These are phyloP conservation scores for Kuraishia borneana DNA, from an alignment of 805 yeast genomes.

Conservation along the genomic window DNA sequence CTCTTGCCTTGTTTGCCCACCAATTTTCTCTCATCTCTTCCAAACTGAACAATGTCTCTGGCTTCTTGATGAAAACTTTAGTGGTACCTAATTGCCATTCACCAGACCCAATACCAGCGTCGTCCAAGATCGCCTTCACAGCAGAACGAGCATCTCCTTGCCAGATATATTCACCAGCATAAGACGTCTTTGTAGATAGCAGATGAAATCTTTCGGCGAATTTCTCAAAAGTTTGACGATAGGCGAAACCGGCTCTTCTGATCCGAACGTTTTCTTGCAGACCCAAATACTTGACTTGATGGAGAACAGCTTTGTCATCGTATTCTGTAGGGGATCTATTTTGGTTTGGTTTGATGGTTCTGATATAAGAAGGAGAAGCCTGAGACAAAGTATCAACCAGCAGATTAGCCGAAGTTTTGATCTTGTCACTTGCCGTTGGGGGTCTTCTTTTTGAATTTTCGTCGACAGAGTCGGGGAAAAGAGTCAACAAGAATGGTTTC, in stretches of 20 bases:
- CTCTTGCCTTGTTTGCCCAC: slow-evolving; percentile 97
- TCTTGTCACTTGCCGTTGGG: slow-evolving; percentile 94
- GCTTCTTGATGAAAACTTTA: slow-evolving; percentile 90
- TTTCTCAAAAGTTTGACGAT: slow-evolving; percentile 91
- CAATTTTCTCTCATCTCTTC: slow-evolving; percentile 95
- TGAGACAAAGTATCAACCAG: slow-evolving; percentile 81
- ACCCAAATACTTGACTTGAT: slow-evolving; percentile 92
- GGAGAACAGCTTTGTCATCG: slow-evolving; percentile 81
- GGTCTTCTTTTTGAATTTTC: slow-evolving; percentile 68
- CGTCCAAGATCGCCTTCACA: slow-evolving; percentile 34
- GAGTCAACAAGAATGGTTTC: slow-evolving; percentile 45
- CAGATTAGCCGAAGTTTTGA: slow-evolving; percentile 82
- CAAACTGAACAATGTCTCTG: slow-evolving; percentile 89
- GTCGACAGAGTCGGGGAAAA: slow-evolving; percentile 60
- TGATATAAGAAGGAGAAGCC: slow-evolving; percentile 91
- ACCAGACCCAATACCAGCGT: slow-evolving; percentile 56
- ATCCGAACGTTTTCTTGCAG: slow-evolving; percentile 94
- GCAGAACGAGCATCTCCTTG: slow-evolving; percentile 43
- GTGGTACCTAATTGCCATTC: slow-evolving; percentile 91
- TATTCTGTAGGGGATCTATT: slow-evolving; percentile 84
- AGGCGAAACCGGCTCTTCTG: slow-evolving; percentile 98
- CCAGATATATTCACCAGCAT: slow-evolving; percentile 70
- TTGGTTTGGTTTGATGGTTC: slow-evolving; percentile 96
- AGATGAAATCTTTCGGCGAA: slow-evolving; percentile 91
- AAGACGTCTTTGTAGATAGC: slow-evolving; percentile 80